Evolutionary conservation across 2,329 filamentous ascomycete species (phyloP), one percentile per base, ranked within the genome.

Genomic region (Microcyclospora pomicola): DNA sequence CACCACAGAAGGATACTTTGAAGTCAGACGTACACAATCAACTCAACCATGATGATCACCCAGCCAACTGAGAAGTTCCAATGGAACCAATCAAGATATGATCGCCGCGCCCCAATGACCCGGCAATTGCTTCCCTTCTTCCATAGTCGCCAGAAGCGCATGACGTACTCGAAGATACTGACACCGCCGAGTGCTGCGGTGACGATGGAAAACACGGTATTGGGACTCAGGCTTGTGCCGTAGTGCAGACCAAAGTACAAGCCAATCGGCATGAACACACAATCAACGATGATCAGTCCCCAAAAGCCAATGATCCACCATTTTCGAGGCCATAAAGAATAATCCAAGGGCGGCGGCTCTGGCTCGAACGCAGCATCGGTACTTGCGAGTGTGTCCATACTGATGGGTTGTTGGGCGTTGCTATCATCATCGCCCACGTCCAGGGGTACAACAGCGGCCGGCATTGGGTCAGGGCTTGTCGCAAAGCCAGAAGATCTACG

Each of bases 231-330:
- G 16, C 46, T 36, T 9, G 71, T 69, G 44, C 63, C 64, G 45
- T 76, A 76, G 69, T 71, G 75, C 29, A 78, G 60, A 35, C 67
- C 63, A 60, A 72, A 78, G 58, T 77, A 78, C 2, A 78, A 61
- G 2, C 63, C 66, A 41, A 77, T 63, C 13, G 74, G 74, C 56
- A 75, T 70, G 40, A 62, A 67, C 42, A 75, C 60, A 36, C 68
- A 72, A 56, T 78, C 74, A 41, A 77, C 49, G 15, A 77, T 51
- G 39, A 77, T 73, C 31, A 78, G 52, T 1, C 60, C 59, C 73
- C 73, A 77, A 59, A 77, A 77, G 43, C 72, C 57, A 29, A 65
- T 59, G 43, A 77, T 75, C 27, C 66, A 61, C 55, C 66, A 68
- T 50, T 73, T 73, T 33, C 73, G 60, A 7, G 64, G 58, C 35